These are phyloP conservation scores for Eutrema heterophyllum DNA, from an alignment of 345 rosid genomes.

Conservation along the genomic window DNA sequence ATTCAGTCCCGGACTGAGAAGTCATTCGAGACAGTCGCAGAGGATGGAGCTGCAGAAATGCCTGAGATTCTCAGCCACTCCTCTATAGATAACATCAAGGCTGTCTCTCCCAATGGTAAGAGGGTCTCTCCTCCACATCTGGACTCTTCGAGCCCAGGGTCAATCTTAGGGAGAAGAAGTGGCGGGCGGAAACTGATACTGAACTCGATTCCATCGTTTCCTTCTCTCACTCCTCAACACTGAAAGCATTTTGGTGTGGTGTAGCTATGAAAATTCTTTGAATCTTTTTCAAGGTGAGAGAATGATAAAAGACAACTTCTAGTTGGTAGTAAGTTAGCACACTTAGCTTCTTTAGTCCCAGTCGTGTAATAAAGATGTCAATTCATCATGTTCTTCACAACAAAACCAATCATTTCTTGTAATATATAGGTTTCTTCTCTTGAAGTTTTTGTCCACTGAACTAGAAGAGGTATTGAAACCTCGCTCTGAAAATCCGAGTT, in stretches of 20 bases:
- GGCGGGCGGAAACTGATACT: slow-evolving; percentile 84
- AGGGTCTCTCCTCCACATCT: slow-evolving; percentile 83
- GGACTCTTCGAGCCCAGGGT: slow-evolving; percentile 41
- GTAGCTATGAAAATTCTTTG: slow-evolving; percentile 25
- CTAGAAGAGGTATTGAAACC: neutral
- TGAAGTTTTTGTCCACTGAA: neutral
- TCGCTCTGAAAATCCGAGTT: neutral
- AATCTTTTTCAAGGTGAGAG: slow-evolving; percentile 23
- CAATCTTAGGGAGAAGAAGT: slow-evolving; percentile 53
- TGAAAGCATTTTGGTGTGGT: slow-evolving; percentile 23
- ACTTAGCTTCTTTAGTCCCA: neutral
- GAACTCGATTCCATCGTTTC: slow-evolving; percentile 89
- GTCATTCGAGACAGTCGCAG: slow-evolving; percentile 36
- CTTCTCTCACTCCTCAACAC: slow-evolving; percentile 87
- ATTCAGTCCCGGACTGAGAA: slow-evolving; percentile 39
- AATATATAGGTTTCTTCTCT: neutral
- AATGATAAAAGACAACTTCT: slow-evolving; percentile 29
- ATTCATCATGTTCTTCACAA: slow-evolving; percentile 16
- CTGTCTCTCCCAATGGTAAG: slow-evolving; percentile 83
- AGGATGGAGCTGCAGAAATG: slow-evolving; percentile 41
- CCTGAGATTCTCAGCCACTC: slow-evolving; percentile 54
- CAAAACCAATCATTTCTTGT: slow-evolving; percentile 2
- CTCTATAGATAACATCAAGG: slow-evolving; percentile 43
- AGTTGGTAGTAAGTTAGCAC: slow-evolving; percentile 32
- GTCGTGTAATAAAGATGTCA: slow-evolving; percentile 31